These are phyloP conservation scores for Aspergillus proliferans DNA, from an alignment of 2,329 filamentous ascomycete species.

Conservation along the genomic window DNA sequence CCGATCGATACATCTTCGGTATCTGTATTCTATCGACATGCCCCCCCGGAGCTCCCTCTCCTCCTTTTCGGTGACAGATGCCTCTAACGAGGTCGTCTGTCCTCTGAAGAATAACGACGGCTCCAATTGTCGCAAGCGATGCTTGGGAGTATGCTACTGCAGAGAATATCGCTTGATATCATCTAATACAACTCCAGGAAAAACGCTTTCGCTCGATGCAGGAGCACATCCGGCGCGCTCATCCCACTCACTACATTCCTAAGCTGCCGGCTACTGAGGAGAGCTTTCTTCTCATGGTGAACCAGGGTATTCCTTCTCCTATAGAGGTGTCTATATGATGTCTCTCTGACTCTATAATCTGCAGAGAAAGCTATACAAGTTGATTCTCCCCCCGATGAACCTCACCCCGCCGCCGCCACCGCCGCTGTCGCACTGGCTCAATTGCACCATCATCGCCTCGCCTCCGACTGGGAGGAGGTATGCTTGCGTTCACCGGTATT, in stretches of 20 bases:
- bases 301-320: neutral
- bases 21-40: too few relatives aligned
- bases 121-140: constrained; percentile 94
- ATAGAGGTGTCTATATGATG: too few relatives aligned
- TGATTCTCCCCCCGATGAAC: constrained; percentile 67
- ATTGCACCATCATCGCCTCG: constrained; percentile 70
- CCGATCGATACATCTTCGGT: too few relatives aligned
- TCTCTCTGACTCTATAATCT: constrained; percentile 12
- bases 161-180: constrained; percentile 6
- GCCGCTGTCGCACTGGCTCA: constrained; percentile 84
- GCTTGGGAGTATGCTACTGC: constrained; percentile 77
- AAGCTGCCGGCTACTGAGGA: constrained; percentile 97
- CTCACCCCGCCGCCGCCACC: constrained; percentile 60
- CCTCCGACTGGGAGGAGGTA: constrained; percentile 61
- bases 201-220: constrained; percentile 98
- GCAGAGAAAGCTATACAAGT: constrained; percentile 62
- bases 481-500: neutral
- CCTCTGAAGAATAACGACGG: constrained; percentile 93
- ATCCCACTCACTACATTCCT: constrained; percentile 94
- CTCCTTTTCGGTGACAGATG: constrained; percentile 85
- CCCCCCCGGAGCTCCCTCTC: constrained; percentile 72
- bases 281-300: constrained; percentile 92
- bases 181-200: constrained; percentile 53
- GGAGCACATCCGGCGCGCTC: constrained; percentile 95
- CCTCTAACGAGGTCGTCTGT: constrained; percentile 94